Evolutionary conservation across 768 basidiomycete species (phyloP).

Genomic region (Phylloporus sp.): DNA sequence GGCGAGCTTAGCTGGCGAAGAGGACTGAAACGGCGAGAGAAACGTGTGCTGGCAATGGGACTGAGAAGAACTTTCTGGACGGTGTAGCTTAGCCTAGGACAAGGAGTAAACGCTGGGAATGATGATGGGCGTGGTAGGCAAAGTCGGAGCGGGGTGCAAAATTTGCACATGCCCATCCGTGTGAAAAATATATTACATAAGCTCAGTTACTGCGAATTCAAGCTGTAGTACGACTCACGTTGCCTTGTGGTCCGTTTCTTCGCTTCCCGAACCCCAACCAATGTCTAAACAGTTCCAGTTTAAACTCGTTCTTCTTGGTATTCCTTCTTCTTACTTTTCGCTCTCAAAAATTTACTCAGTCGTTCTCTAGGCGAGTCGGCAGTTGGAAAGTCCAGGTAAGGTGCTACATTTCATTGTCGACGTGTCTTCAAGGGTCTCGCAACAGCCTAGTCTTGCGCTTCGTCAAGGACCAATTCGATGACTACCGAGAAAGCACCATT

Average conservation of each 20-base stretch:
- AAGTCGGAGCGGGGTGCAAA: slow-evolving; percentile 23
- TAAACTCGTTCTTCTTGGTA: slow-evolving; percentile 94
- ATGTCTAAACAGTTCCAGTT: slow-evolving; percentile 95
- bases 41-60: slow-evolving; percentile 13
- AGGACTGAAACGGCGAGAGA: slow-evolving; percentile 17
- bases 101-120: slow-evolving; percentile 22
- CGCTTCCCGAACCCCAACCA: slow-evolving; percentile 30
- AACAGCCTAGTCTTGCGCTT: slow-evolving; percentile 88
- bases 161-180: slow-evolving; percentile 32
- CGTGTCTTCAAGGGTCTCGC: slow-evolving; percentile 23
- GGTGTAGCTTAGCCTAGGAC: slow-evolving; percentile 23
- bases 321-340: slow-evolving; percentile 3
- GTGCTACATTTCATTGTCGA: slow-evolving; percentile 5
- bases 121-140: slow-evolving; percentile 39
- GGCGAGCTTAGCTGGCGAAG: slow-evolving; percentile 23
- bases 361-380: slow-evolving; percentile 80
- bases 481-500: slow-evolving; percentile 93
- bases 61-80: slow-evolving; percentile 23
- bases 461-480: slow-evolving; percentile 94
- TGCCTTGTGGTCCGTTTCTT: slow-evolving; percentile 14
- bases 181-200: slow-evolving; percentile 29
- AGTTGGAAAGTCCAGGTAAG: slow-evolving; percentile 92
- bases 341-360: slow-evolving; percentile 2
- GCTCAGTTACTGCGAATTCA: slow-evolving; percentile 8
- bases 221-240: slow-evolving; percentile 3